Evolutionary conservation across 1,284 basidiomycete species (phyloP).

Genomic region (Boletus semigastroideus): DNA sequence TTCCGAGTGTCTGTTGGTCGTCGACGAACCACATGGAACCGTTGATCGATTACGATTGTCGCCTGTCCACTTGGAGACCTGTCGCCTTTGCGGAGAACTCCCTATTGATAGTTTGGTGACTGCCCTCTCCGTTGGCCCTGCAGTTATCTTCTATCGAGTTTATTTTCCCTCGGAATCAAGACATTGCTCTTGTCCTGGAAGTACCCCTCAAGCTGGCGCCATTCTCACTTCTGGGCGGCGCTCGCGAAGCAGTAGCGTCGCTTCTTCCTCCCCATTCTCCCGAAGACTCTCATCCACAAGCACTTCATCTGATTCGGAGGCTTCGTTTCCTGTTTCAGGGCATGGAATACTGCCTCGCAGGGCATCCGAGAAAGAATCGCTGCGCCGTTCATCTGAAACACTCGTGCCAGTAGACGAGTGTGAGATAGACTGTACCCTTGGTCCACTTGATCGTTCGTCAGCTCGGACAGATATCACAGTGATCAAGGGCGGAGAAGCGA

Average conservation of each 20-base stretch:
- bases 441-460: constrained; percentile 37
- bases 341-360: constrained; percentile 75
- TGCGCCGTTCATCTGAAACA: constrained; percentile 52
- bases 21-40: constrained; percentile 57
- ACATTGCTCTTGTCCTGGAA: constrained; percentile 63
- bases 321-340: constrained; percentile 69
- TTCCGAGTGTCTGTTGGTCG: constrained; percentile 56
- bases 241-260: constrained; percentile 60
- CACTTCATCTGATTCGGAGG: constrained; percentile 43
- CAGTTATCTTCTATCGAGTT: constrained; percentile 60
- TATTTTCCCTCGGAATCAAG: constrained; percentile 59
- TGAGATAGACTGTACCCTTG: constrained; percentile 38
- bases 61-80: constrained; percentile 50
- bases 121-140: constrained; percentile 59
- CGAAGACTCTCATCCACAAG: constrained; percentile 41
- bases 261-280: constrained; percentile 50
- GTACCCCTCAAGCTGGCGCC: constrained; percentile 43
- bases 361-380: constrained; percentile 61
- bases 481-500: constrained; percentile 53
- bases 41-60: constrained; percentile 55
- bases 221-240: constrained; percentile 49
- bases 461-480: constrained; percentile 58
- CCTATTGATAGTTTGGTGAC: constrained; percentile 62
- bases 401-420: constrained; percentile 52
- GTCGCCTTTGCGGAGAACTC: constrained; percentile 65